Conservation (phyloP, 148 eudicot genomes). For the Rhododendron molle region DNA sequence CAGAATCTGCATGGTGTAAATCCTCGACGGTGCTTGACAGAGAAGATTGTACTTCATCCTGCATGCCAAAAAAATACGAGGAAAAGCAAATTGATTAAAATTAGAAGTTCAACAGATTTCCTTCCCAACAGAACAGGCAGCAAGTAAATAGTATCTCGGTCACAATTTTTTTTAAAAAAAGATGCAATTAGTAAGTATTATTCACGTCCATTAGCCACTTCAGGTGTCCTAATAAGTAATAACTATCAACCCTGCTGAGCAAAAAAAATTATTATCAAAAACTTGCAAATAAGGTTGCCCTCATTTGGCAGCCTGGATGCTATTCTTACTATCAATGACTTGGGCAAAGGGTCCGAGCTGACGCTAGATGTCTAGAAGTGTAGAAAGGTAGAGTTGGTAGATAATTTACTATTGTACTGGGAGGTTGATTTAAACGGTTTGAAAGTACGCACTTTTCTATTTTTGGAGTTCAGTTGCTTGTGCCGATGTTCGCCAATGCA, state of each 20-base stretch:
- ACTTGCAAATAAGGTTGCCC: not conserved
- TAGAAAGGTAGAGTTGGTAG: not conserved
- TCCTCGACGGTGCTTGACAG: conserved; percentile 29
- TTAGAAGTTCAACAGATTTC: not conserved
- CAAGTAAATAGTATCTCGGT: not conserved
- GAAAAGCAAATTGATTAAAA: not conserved
- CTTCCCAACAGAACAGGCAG: not conserved
- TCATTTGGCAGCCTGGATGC: not conserved
- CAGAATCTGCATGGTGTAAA: conserved; percentile 31
- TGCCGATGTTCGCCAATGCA: not conserved
- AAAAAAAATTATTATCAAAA: not conserved
- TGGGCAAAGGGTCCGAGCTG: not conserved
- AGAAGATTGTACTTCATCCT: conserved; percentile 54
- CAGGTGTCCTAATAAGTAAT: not conserved
- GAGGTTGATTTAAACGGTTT: not conserved
- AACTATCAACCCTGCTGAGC: not conserved
- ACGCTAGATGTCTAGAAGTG: not conserved
- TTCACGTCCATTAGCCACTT: not conserved
- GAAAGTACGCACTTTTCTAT: not conserved
- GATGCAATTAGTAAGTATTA: not conserved
- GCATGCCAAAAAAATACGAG: conserved; percentile 18
- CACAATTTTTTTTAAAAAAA: not conserved
- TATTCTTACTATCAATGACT: not conserved
- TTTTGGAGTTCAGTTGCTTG: not conserved
- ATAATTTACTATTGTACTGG: not conserved